Evolutionary conservation across 2,329 filamentous ascomycete species (phyloP), one percentile per base, ranked within the genome.

Genomic region (Aspergillus sp.): DNA sequence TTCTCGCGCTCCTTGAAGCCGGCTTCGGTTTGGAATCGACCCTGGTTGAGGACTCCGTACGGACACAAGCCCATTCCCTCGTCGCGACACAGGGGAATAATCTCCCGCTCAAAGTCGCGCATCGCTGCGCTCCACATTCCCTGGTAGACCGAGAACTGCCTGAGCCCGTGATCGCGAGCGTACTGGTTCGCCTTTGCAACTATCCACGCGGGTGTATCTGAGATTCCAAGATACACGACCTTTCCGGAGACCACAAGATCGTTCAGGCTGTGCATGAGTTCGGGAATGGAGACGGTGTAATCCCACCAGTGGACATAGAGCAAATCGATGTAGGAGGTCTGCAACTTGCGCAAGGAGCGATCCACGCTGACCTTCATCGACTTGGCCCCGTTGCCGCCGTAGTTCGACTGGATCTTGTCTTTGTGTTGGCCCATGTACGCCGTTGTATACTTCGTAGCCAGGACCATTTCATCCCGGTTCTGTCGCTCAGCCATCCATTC

Each of bases 141-240:
- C 56, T 82, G 78, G 49, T 82, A 84, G n/a, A 84, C 71, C 13
- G 64, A 69, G 58, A 88, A 88, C 24, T 71, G 78, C 0, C 74
- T 72, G n/a, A 85, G 63, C 3, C 78, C 79, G 38, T 85, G 72
- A 39, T 74, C 68, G 14, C 78, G 71, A 4, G 83, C 82, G 19
- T 10, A 22, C 19, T 22, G 6, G 10, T 22, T 22, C 10, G 19
- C 19, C 10, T 22, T 22, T 5, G 10, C 19, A 10, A 22, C 10
- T 6, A 22, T 22, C 19, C 5, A 22, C 6, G 19, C 19, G 10
- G 19, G 19, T 22, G 19, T 22, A 10, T 22, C 19, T 6, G 19
- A 22, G 19, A 22, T 10, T 6, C 19, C 19, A 10, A 22, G 10
- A 10, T 22, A 22, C 10, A 22, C 6, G 6, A 22, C 19, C 19